A percentile compares a stretch with the other conserved stretches of the same genome.
These are phyloP conservation scores for Paralagenidium karlingii DNA, from an alignment of 352 stramenopile species.

Conservation along the genomic window DNA sequence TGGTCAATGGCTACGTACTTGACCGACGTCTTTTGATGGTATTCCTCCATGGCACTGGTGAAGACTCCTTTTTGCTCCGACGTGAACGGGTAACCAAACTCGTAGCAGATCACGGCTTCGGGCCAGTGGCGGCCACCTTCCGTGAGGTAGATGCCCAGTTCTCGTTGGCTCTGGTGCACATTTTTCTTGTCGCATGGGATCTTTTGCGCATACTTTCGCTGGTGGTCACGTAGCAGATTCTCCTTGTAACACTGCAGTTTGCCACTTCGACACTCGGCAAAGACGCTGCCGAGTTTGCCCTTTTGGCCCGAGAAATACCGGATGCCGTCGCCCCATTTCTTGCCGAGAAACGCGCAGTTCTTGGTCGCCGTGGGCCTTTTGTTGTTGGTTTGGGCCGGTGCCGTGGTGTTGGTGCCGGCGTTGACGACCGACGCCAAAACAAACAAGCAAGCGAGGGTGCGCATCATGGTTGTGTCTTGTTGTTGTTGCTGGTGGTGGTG, in stretches of 20 bases:
- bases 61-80: slow-evolving; percentile 18
- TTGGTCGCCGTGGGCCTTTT: too few relatives aligned
- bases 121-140: slow-evolving; percentile 17
- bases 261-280: slow-evolving; percentile 16
- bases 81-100: slow-evolving; percentile 13
- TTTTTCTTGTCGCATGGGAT: slow-evolving; percentile 16
- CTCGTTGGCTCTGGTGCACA: slow-evolving; percentile 21
- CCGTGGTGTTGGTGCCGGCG: too few relatives aligned
- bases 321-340: too few relatives aligned
- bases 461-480: too few relatives aligned
- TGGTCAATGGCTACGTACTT: slow-evolving; percentile 18
- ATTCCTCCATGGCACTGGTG: slow-evolving; percentile 18
- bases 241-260: slow-evolving; percentile 16
- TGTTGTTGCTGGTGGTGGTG: too few relatives aligned
- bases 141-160: slow-evolving; percentile 16
- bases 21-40: slow-evolving; percentile 16
- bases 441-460: too few relatives aligned
- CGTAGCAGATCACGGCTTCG: slow-evolving; percentile 21
- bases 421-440: too few relatives aligned
- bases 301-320: slow-evolving; percentile 21
- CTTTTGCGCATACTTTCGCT: slow-evolving; percentile 7
- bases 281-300: slow-evolving; percentile 20
- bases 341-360: too few relatives aligned
- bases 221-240: slow-evolving; percentile 18
- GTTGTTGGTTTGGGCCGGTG: too few relatives aligned